phyloP scores from a whole-genome alignment of 2,329 filamentous ascomycete genomes.

The Ilyonectria destructans region DNA sequence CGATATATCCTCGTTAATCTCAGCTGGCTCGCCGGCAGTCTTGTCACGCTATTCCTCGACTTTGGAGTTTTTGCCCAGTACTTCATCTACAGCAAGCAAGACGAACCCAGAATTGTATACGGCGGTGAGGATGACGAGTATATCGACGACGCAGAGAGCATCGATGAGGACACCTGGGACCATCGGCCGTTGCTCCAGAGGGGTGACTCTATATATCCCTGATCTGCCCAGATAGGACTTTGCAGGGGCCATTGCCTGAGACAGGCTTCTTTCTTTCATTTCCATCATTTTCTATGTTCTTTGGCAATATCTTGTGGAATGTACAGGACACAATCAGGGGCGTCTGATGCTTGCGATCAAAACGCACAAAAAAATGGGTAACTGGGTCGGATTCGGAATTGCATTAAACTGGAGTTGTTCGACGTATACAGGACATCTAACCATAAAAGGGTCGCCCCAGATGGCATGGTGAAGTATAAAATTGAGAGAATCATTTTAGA shows the following conservation, averaged over 20 bases:
- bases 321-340: constrained; percentile 36
- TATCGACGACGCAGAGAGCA: constrained; percentile 48
- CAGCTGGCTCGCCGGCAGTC: constrained; percentile 91
- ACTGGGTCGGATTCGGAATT: constrained; percentile 22
- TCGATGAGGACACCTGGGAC: constrained; percentile 55
- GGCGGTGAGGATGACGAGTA: constrained; percentile 48
- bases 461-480: constrained; percentile 9
- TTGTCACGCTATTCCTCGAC: constrained; percentile 90
- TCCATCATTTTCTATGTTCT: constrained; percentile 29
- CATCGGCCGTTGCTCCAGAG: constrained; percentile 58
- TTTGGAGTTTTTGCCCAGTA: constrained; percentile 92
- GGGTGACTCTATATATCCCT: constrained; percentile 50
- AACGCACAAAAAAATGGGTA: constrained; percentile 30
- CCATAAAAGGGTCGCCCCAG: constrained; percentile 7
- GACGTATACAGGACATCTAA: constrained; percentile 6
- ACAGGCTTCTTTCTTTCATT: constrained; percentile 22
- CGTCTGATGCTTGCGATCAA: constrained; percentile 34
- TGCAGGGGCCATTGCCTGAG: background rate
- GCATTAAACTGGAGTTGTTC: constrained; percentile 23
- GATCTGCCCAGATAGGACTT: constrained; percentile 4
- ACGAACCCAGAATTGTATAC: constrained; percentile 54
- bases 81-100: constrained; percentile 80
- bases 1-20: constrained; percentile 91
- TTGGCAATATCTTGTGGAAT: constrained; percentile 25
- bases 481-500: background rate